A percentile compares a stretch with the other conserved stretches of the same genome.
Conservation (phyloP, 2,329 filamentous ascomycete genomes). For the Xylariaceae sp. region DNA sequence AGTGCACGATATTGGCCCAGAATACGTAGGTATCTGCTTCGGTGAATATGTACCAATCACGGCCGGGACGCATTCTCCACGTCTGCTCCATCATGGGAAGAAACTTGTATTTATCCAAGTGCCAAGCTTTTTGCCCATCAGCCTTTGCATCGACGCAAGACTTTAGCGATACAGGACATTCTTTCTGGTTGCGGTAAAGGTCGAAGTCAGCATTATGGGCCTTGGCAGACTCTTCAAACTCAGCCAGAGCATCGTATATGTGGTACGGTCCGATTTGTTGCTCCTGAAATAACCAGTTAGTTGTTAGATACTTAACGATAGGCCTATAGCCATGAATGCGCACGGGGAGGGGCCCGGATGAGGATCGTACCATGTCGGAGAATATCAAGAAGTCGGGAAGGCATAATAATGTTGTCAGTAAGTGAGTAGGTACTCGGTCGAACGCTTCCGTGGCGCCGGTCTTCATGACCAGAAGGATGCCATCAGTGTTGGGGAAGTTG, state of each 20-base stretch:
- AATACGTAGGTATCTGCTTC: slow-evolving; percentile 62
- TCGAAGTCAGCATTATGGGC: slow-evolving; percentile 47
- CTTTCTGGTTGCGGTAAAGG: slow-evolving; percentile 48
- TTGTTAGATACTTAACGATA: background rate
- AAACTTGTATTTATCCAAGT: slow-evolving; percentile 65
- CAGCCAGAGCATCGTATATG: slow-evolving; percentile 43
- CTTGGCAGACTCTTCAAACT: slow-evolving; percentile 41
- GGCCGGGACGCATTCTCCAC: slow-evolving; percentile 55
- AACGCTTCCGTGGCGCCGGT: slow-evolving; percentile 60
- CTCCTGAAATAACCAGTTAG: slow-evolving; percentile 40
- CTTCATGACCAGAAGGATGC: slow-evolving; percentile 58
- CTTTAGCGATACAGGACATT: slow-evolving; percentile 51
- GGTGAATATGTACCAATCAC: slow-evolving; percentile 62
- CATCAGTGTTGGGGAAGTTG: slow-evolving; percentile 46
- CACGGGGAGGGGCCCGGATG: slow-evolving; percentile 21
- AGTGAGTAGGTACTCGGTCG: slow-evolving; percentile 57
- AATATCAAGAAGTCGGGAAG: slow-evolving; percentile 60
- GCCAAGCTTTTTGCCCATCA: slow-evolving; percentile 48
- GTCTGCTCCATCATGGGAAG: slow-evolving; percentile 60
- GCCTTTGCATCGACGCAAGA: slow-evolving; percentile 43
- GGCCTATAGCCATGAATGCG: background rate
- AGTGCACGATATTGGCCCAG: slow-evolving; percentile 56
- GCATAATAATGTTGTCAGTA: slow-evolving; percentile 57
- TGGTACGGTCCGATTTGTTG: slow-evolving; percentile 52
- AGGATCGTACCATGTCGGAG: slow-evolving; percentile 49